Evolutionary conservation across 2,329 filamentous ascomycete species (phyloP), one percentile per base, ranked within the genome.

Genomic region (Chrysoporthe austroafricana): DNA sequence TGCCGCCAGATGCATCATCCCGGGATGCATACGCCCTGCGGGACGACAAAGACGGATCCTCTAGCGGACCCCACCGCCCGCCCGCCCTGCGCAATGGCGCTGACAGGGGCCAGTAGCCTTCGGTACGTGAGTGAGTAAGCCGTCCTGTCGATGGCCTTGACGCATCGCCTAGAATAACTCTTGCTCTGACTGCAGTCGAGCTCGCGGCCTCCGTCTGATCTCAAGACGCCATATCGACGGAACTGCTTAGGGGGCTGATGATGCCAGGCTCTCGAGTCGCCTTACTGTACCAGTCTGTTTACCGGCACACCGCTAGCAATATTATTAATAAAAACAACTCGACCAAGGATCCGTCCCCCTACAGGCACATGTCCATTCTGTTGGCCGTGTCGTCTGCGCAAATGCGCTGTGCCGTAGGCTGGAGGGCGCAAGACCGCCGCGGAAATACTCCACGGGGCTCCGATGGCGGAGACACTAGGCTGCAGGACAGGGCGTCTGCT

Each of bases 21-120:
- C 26, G 26, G 26, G 26, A 26, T 26, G 26, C 26, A 9, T 21
- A 62, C 60, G 60, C 60, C 60, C 60, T 62, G 43, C 60, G 26
- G 60, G 26, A 48, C 32, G 60, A 62, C 60, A 62, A 62, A 44
- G 26, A 60, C 11, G 39, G 58, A 16, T 32, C 7, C 26, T 14
- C 2, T 32, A 26, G 50, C 50, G 21, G 14, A 6, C 50, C 50
- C 50, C 50, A 54, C 50, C 26, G 16, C 11, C 48, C 48, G 48
- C 48, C 13, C 26, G 26, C 26, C 26, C 26, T 26, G 26, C 26
- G 26, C 26, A 26, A 26, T 26, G 26, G 26, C 26, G 26, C 26
- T 26, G 26, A 26, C 26, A 26, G 26, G 26, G 26, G 26, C 26
- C 26, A 26, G 26, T 2, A 26, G 26, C 26, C 26, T 26, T 26